Conservation (phyloP, 1,139 yeast species). For the Lodderomyces theae region DNA sequence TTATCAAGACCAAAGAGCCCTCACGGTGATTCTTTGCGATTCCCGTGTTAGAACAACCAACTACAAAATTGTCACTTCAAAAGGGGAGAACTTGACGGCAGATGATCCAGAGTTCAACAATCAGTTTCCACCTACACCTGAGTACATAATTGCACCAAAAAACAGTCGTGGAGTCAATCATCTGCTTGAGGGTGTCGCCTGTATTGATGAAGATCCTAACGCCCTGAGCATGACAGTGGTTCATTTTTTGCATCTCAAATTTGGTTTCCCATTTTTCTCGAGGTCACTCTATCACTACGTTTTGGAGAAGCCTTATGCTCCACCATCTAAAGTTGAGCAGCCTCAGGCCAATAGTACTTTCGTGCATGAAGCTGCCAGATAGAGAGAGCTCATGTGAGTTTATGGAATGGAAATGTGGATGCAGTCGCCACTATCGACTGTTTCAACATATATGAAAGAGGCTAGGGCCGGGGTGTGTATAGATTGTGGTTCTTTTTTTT, state of each 20-base stretch:
- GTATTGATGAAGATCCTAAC: conserved; percentile 10
- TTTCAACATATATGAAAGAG: no score
- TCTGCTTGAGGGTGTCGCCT: conserved; percentile 16
- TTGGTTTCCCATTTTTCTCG: conserved; percentile 21
- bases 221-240: conserved; percentile 11
- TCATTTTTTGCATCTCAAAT: conserved; percentile 15
- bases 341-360: conserved; percentile 14
- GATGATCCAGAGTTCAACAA: conserved; percentile 9
- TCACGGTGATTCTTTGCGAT: conserved; percentile 21
- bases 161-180: conserved; percentile 8
- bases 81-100: conserved; percentile 5
- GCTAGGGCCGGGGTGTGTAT: neutral
- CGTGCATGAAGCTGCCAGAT: neutral
- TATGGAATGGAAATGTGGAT: no score
- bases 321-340: conserved; percentile 30
- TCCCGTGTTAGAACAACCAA: conserved; percentile 14
- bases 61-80: conserved; percentile 6
- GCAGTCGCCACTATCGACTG: no score
- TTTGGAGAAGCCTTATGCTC: conserved; percentile 24
- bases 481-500: no score
- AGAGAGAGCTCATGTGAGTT: neutral
- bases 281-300: conserved; percentile 18
- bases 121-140: conserved; percentile 17
- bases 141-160: conserved; percentile 17
- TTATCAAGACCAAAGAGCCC: conserved; percentile 14